phyloP scores from a whole-genome alignment of 345 rosid genomes.

The Chamaenerion angustifolium region DNA sequence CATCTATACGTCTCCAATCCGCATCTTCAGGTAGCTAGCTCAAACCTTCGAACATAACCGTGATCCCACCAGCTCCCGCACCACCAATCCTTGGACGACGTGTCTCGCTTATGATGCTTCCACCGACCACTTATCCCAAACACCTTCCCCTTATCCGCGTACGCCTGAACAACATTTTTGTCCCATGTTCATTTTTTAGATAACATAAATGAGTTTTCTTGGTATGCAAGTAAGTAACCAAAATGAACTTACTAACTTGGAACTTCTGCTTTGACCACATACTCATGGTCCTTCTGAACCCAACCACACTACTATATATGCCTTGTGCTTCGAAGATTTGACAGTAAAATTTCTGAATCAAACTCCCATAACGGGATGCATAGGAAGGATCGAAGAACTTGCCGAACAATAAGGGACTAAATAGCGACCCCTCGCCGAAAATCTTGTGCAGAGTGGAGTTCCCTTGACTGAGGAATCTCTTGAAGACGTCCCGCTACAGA shows the following conservation, averaged over 20 bases:
- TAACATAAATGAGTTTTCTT: no score
- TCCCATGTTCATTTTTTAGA: slow-evolving; percentile 24
- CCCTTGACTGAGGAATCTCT: slow-evolving; percentile 28
- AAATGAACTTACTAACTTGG: slow-evolving; percentile 31
- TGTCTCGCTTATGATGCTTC: slow-evolving; percentile 24
- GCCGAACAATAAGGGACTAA: slow-evolving; percentile 70
- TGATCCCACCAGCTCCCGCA: slow-evolving; percentile 72
- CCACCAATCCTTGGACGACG: slow-evolving; percentile 50
- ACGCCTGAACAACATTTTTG: slow-evolving; percentile 23
- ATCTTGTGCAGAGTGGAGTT: slow-evolving; percentile 34
- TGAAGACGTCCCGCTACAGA: slow-evolving; percentile 42
- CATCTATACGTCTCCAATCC: slow-evolving; percentile 43
- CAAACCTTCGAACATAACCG: slow-evolving; percentile 77
- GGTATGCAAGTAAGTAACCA: no score
- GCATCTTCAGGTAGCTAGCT: slow-evolving; percentile 74
- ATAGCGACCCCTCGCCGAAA: slow-evolving; percentile 72
- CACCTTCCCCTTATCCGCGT: slow-evolving; percentile 48
- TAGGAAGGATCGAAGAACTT: slow-evolving; percentile 87
- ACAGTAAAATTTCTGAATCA: slow-evolving; percentile 44
- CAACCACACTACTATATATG: slow-evolving; percentile 64
- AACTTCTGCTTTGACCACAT: slow-evolving; percentile 52
- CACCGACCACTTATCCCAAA: slow-evolving; percentile 68
- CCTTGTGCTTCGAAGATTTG: slow-evolving; percentile 41
- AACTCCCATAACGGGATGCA: slow-evolving; percentile 89
- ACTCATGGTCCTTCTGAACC: slow-evolving; percentile 62